These are phyloP conservation scores for Populus nigra DNA, from an alignment of 345 rosid genomes.

Conservation along the genomic window DNA sequence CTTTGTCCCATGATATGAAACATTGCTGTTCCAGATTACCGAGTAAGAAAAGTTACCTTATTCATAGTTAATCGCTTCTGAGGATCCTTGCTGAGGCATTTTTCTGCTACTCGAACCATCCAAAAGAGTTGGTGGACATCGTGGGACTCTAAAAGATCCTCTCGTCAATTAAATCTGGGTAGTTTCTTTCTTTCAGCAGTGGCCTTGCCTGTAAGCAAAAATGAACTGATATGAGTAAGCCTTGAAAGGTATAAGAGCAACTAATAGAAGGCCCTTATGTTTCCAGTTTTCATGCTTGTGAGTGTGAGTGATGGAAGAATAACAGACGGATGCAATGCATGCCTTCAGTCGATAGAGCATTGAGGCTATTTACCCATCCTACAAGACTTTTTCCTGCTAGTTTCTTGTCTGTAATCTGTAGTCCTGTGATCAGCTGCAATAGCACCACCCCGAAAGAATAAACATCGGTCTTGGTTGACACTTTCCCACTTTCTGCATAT, in stretches of 20 bases:
- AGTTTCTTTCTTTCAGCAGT: constrained; percentile 53
- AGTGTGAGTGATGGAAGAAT: not conserved
- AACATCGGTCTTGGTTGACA: constrained; percentile 64
- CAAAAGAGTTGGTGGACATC: constrained; percentile 65
- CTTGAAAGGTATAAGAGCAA: not conserved
- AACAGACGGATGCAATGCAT: no score
- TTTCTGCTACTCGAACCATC: constrained; percentile 69
- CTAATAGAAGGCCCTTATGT: not conserved
- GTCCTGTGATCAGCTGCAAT: constrained; percentile 62
- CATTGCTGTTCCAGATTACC: no score
- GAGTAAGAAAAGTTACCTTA: constrained; percentile 18
- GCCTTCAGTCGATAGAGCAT: no score
- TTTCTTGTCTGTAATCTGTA: constrained; percentile 49
- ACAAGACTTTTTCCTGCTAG: constrained; percentile 69
- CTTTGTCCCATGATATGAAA: no score
- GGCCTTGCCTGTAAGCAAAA: constrained; percentile 56
- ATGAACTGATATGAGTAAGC: not conserved
- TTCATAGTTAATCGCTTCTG: constrained; percentile 49
- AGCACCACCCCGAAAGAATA: constrained; percentile 65
- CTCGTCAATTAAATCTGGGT: constrained; percentile 52
- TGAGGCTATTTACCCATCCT: constrained; percentile 50
- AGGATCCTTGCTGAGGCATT: constrained; percentile 60
- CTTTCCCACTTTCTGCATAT: constrained; percentile 64
- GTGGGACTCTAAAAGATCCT: constrained; percentile 47
- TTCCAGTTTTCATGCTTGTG: not conserved